phyloP scores from a whole-genome alignment of 208 protist species.

The Crithidia fasciculata region DNA sequence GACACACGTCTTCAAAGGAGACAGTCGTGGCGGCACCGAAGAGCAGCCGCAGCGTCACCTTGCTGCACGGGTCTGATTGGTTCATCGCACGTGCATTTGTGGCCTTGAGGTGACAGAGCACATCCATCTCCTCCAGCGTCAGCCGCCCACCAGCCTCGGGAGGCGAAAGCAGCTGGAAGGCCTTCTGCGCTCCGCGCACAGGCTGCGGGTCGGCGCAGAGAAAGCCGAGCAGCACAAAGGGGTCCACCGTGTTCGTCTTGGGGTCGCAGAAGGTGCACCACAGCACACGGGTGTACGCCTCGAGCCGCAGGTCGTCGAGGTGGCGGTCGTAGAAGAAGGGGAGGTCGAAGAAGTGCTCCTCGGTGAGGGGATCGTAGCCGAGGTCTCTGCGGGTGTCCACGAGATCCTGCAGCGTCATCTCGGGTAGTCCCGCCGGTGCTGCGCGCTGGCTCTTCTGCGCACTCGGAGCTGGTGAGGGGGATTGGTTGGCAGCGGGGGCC shows the following conservation, averaged over 20 bases:
- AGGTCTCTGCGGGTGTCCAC: constrained; percentile 44
- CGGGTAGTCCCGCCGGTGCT: constrained; percentile 25
- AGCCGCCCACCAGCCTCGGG: constrained; percentile 21
- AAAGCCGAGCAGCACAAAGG: constrained; percentile 64
- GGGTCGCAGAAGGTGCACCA: constrained; percentile 75
- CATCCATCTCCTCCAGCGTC: constrained; percentile 33
- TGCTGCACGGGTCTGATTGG: constrained; percentile 61
- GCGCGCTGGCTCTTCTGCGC: constrained; percentile 1
- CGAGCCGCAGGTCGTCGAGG: constrained; percentile 50
- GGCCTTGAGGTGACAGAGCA: constrained; percentile 59
- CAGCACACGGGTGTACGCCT: constrained; percentile 64
- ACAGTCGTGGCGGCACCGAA: constrained; percentile 40
- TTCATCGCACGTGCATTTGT: constrained; percentile 61
- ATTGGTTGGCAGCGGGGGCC: constrained; percentile 5
- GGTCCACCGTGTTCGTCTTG: constrained; percentile 44
- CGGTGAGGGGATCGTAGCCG: constrained; percentile 40
- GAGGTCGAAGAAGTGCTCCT: constrained; percentile 60
- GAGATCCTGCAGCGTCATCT: constrained; percentile 64
- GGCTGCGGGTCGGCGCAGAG: constrained; percentile 84
- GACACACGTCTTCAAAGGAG: constrained; percentile 71
- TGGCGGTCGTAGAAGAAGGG: constrained; percentile 71
- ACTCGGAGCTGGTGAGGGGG: constrained; percentile 1
- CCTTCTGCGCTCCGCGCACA: constrained; percentile 86
- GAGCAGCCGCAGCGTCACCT: constrained; percentile 60
- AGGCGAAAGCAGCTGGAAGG: constrained; percentile 63